Evolutionary conservation across 2,329 filamentous ascomycete species (phyloP).

Genomic region (Fusarium nelsonii): DNA sequence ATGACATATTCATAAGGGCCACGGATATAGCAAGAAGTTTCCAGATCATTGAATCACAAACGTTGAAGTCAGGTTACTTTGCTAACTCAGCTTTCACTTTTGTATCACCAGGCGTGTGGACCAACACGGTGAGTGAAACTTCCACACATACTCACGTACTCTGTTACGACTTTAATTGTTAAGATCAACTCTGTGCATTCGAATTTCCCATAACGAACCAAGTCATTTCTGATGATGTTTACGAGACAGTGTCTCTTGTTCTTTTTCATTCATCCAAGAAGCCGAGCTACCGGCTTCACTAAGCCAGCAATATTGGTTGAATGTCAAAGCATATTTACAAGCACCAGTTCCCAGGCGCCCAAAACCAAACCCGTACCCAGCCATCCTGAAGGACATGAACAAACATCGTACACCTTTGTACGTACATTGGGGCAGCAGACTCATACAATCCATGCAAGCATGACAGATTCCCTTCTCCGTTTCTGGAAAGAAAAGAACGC

Average conservation of each 20-base stretch:
- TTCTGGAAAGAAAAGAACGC: conserved; percentile 24
- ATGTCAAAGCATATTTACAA: conserved; percentile 45
- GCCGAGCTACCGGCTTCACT: conserved; percentile 23
- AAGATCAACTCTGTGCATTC: neutral
- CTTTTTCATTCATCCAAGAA: conserved; percentile 39
- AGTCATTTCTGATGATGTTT: neutral
- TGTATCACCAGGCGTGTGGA: too few relatives aligned
- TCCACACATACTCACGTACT: neutral
- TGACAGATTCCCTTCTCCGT: conserved; percentile 29
- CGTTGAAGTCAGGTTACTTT: too few relatives aligned
- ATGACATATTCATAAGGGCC: neutral
- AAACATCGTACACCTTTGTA: conserved; percentile 38
- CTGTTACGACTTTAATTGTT: neutral
- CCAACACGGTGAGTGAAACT: too few relatives aligned
- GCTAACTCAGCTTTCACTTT: too few relatives aligned
- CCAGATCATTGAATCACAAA: too few relatives aligned
- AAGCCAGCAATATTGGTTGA: conserved; percentile 32
- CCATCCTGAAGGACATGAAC: conserved; percentile 30
- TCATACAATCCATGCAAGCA: conserved; percentile 33
- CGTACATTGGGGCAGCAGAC: conserved; percentile 28
- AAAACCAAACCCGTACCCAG: conserved; percentile 22
- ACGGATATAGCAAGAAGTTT: too few relatives aligned
- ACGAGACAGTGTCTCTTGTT: conserved; percentile 21
- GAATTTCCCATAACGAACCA: neutral
- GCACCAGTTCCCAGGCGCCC: conserved; percentile 36